Conservation (phyloP, 805 yeast species). For the Lachancea nothofagi region DNA sequence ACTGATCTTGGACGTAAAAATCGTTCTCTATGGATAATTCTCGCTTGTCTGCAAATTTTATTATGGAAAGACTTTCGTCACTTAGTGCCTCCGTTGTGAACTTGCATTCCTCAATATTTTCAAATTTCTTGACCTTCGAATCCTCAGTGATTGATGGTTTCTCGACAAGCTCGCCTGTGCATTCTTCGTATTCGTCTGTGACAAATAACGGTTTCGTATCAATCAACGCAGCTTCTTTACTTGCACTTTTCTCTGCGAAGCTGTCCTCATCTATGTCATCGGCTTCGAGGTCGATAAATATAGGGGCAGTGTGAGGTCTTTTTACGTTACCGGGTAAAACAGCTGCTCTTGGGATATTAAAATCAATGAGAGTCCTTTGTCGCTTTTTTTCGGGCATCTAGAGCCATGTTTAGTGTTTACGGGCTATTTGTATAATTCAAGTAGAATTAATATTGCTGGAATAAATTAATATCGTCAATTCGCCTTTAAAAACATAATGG, state of each 20-base stretch:
- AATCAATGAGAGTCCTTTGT: constrained; percentile 20
- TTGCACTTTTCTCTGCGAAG: not conserved
- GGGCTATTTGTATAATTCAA: too few species aligned
- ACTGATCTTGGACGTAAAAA: too few species aligned
- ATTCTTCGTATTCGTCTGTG: constrained; percentile 10
- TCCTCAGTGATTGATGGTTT: not conserved
- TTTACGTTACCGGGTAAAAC: constrained; percentile 2
- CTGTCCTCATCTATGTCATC: constrained; percentile 7
- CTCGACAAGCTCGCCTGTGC: not conserved
- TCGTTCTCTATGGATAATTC: too few species aligned
- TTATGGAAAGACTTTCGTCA: too few species aligned
- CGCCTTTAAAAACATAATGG: too few species aligned
- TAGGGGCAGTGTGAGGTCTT: constrained; percentile 11
- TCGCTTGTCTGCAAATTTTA: too few species aligned
- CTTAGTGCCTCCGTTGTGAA: too few species aligned
- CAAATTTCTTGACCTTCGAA: too few species aligned
- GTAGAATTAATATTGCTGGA: too few species aligned
- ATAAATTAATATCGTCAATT: too few species aligned
- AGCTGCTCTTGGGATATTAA: constrained; percentile 3
- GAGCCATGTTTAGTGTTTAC: not conserved
- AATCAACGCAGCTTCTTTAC: not conserved
- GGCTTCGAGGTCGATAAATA: constrained; percentile 14
- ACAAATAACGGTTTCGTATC: constrained; percentile 5
- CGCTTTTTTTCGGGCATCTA: constrained; percentile 14
- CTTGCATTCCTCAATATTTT: too few species aligned